Percentiles rank a stretch among this genome's conserved stretches.
phyloP scores from a whole-genome alignment of 768 basidiomycete genomes.

The Mycena galopus region DNA sequence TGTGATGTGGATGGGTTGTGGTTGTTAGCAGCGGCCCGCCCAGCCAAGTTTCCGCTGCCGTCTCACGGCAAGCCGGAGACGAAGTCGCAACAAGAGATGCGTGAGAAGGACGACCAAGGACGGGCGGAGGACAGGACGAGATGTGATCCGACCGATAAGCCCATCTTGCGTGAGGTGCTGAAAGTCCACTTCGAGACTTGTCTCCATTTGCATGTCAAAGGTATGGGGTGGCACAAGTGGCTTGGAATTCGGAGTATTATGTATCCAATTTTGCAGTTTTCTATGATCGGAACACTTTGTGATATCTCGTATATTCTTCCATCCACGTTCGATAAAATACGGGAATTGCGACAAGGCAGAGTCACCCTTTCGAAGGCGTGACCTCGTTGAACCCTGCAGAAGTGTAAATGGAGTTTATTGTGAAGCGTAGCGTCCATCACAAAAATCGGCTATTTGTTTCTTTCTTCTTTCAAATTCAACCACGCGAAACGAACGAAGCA shows the following conservation, averaged over 20 bases:
- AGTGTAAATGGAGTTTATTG: too few relatives aligned
- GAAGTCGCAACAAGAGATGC: conserved; percentile 8
- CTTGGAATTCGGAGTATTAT: too few relatives aligned
- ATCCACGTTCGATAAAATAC: too few relatives aligned
- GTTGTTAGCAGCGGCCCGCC: conserved; percentile 15
- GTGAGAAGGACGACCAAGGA: conserved; percentile 17
- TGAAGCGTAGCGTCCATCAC: background rate
- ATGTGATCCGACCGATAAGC: background rate
- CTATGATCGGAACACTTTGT: too few relatives aligned
- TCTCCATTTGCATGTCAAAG: conserved; percentile 26
- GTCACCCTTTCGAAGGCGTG: too few relatives aligned
- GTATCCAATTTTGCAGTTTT: too few relatives aligned
- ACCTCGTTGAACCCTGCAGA: too few relatives aligned
- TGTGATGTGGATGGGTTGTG: conserved; percentile 16
- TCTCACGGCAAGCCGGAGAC: conserved; percentile 10
- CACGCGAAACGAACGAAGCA: background rate
- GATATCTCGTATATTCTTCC: too few relatives aligned
- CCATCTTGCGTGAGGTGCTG: too few relatives aligned
- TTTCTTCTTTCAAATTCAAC: background rate
- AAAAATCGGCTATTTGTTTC: background rate
- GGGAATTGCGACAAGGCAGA: too few relatives aligned
- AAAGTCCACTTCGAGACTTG: too few relatives aligned
- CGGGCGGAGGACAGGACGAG: conserved; percentile 25
- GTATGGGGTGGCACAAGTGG: conserved; percentile 26
- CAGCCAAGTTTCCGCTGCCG: conserved; percentile 4